Percentiles rank a stretch among this genome's conserved stretches.
phyloP scores from a whole-genome alignment of 148 eudicot genomes.

The Diospyros kaki region DNA sequence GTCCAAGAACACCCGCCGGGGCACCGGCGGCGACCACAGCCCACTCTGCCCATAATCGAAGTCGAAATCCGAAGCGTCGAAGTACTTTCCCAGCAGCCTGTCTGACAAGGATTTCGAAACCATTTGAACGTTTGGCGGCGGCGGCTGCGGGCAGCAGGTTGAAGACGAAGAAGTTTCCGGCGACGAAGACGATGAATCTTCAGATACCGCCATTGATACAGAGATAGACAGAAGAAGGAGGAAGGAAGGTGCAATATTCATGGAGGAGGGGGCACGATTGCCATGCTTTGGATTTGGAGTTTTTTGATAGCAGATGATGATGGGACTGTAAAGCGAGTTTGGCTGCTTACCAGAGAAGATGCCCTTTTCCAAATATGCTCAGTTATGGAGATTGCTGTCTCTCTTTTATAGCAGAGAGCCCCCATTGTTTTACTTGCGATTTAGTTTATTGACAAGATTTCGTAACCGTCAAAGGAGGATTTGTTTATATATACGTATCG shows the following conservation, averaged over 20 bases:
- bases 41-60: slow-evolving; percentile 49
- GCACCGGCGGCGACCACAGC: slow-evolving; percentile 58
- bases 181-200: background rate
- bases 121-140: slow-evolving; percentile 11
- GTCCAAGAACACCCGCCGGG: slow-evolving; percentile 32
- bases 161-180: background rate
- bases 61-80: slow-evolving; percentile 58
- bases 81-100: slow-evolving; percentile 52
- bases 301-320: too few relatives aligned
- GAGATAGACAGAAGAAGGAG: background rate
- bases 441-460: too few relatives aligned
- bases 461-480: too few relatives aligned
- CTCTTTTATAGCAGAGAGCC: too few relatives aligned
- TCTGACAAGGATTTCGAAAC: slow-evolving; percentile 54
- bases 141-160: background rate
- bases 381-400: too few relatives aligned
- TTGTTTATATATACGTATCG: too few relatives aligned
- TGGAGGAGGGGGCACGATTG: too few relatives aligned
- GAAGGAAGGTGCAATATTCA: background rate
- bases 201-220: slow-evolving; percentile 7
- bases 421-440: too few relatives aligned
- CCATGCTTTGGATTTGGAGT: too few relatives aligned
- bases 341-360: too few relatives aligned
- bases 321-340: too few relatives aligned
- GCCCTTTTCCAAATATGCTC: too few relatives aligned